These are phyloP conservation scores for Chlorella sorokiniana DNA, from an alignment of 139 green algal genomes.

Conservation along the genomic window DNA sequence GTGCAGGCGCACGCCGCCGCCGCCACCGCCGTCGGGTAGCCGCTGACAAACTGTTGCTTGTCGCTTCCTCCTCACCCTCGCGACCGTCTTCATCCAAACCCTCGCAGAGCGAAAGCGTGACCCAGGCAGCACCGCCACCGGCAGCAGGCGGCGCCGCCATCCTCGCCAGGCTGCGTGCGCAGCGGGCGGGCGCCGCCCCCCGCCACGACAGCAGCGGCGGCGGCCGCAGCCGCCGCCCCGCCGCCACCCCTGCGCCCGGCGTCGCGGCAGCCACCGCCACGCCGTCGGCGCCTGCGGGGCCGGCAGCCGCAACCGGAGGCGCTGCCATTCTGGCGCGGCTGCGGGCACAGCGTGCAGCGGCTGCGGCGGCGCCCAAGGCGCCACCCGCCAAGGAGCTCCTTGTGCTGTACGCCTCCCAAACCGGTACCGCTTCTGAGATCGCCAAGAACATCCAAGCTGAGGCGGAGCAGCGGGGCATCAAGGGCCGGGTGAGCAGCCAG, in stretches of 20 bases:
- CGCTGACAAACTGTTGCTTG: too few relatives aligned
- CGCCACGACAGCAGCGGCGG: not conserved
- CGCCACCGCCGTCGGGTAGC: too few relatives aligned
- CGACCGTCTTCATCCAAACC: too few relatives aligned
- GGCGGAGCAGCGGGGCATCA: constrained; percentile 46
- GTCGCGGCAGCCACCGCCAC: too few relatives aligned
- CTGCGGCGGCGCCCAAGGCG: not conserved
- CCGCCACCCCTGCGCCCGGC: too few relatives aligned
- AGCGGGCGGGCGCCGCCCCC: not conserved
- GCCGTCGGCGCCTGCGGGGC: not conserved
- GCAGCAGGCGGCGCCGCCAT: constrained; percentile 24
- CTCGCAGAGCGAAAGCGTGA: not conserved
- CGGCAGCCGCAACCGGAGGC: constrained; percentile 18
- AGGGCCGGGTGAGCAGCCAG: constrained; percentile 10
- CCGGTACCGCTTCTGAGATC: constrained; percentile 90
- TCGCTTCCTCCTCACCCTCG: too few relatives aligned
- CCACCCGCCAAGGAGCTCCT: constrained; percentile 32
- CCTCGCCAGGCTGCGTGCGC: constrained; percentile 29
- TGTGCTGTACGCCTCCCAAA: constrained; percentile 92
- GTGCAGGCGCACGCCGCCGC: too few relatives aligned
- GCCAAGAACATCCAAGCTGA: constrained; percentile 85
- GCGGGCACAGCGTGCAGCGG: constrained; percentile 15
- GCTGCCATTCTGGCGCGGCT: constrained; percentile 45
- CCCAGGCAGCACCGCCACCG: not conserved
- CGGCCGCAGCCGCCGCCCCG: not conserved